Base-by-base conservation (phyloP, 306 rosid species). In the Boehmeria nivea region DNA sequence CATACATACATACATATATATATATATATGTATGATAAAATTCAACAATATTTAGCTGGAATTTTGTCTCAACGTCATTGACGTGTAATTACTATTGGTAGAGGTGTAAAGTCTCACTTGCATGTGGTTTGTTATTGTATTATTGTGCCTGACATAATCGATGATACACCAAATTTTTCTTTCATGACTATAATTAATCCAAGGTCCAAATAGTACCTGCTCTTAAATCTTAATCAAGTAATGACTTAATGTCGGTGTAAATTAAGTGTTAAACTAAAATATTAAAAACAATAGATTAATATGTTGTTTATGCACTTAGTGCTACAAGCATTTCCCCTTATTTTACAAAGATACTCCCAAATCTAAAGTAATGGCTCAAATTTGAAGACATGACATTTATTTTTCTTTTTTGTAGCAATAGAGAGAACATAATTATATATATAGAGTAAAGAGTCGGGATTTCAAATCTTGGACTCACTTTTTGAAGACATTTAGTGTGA, bases 101-200 rank as follows among this genome's bases (percentile, higher is more conserved):
- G 15, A 53, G n/a, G 24, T 18, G 27, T 49, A 21, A 40, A 46
- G 28, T 46, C 9, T 6, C 55, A 5, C 19, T 25, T 50, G 55
- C 55, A 25, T 25, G 55, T 50, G 55, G 55, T n/a, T n/a, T n/a
- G n/a, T 31, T 31, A 11, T 40, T n/a, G 2, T 40, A 40, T 40
- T 40, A 40, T 40, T 40, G n/a, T 22, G 27, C n/a, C 27, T 48
- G 28, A 21, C 54, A 20, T 48, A 12, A 3, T 15, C 50, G 4
- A 17, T n/a, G n/a, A n/a, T 31, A 31, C 9, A 31, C 36, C 36
- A 31, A 31, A 10, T 31, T 31, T 31, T 31, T 31, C 5, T 31
- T 2, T 31, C 36, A 10, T n/a, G n/a, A n/a, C n/a, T n/a, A n/a
- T n/a, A n/a, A n/a, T n/a, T n/a, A n/a, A n/a, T n/a, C n/a, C n/a